phyloP scores from a whole-genome alignment of 148 eudicot species.

The Diospyros lotus region DNA sequence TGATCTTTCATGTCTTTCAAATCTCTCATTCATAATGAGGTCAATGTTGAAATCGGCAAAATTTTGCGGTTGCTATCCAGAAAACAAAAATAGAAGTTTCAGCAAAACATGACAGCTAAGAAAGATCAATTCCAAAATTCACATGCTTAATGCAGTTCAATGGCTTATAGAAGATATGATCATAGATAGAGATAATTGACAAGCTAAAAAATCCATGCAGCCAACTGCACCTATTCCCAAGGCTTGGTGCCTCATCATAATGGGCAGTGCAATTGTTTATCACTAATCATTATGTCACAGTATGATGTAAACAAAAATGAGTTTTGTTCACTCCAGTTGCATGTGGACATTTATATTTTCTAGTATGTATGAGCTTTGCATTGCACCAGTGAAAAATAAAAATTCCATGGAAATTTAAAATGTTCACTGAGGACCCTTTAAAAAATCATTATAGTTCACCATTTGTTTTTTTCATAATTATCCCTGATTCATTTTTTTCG shows the following conservation, averaged over 20 bases:
- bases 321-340: background rate
- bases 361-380: background rate
- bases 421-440: background rate
- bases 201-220: no score
- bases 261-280: background rate
- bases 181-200: no score
- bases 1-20: slow-evolving; percentile 54
- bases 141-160: background rate
- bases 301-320: background rate
- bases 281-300: background rate
- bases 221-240: no score
- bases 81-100: slow-evolving; percentile 11
- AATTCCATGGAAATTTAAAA: background rate
- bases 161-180: no score
- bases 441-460: background rate
- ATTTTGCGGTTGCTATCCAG: slow-evolving; percentile 42
- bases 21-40: slow-evolving; percentile 52
- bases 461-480: no score
- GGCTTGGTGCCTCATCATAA: no score
- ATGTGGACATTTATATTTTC: background rate
- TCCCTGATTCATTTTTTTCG: background rate
- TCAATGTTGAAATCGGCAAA: slow-evolving; percentile 52
- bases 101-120: slow-evolving; percentile 5
- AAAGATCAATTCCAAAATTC: slow-evolving; percentile 7
- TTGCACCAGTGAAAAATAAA: background rate